A percentile compares a stretch with the other conserved stretches of the same genome.
Conservation (phyloP, 2,329 filamentous ascomycete species). For the Dothistroma septosporum region DNA sequence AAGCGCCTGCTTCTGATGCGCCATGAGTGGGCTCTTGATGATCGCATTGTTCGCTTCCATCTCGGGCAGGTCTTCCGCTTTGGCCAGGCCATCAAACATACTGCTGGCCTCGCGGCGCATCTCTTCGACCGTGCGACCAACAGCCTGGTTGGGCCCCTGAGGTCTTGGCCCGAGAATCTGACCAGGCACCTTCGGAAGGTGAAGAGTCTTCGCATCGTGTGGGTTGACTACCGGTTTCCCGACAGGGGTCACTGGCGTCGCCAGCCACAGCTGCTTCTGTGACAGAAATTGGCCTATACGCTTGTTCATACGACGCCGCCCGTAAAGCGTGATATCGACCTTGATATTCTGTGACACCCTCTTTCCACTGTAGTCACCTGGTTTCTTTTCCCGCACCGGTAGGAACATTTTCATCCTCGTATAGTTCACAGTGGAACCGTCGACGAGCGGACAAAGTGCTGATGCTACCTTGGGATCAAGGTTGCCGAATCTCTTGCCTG, state of each 20-base stretch:
- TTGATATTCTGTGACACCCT: constrained; percentile 58
- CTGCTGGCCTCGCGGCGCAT: constrained; percentile 77
- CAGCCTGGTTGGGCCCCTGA: constrained; percentile 6
- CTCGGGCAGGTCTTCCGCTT: constrained; percentile 69
- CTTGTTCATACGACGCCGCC: constrained; percentile 61
- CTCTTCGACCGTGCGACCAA: constrained; percentile 70
- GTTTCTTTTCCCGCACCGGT: constrained; percentile 58
- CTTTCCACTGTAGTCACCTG: constrained; percentile 62
- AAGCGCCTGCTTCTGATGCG: constrained; percentile 86
- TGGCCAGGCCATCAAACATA: constrained; percentile 69
- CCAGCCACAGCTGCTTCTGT: constrained; percentile 64
- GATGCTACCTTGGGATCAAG: constrained; percentile 64
- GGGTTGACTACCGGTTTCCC: constrained; percentile 74
- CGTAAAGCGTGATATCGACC: constrained; percentile 74
- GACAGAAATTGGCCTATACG: constrained; percentile 65
- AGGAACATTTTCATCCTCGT: constrained; percentile 72
- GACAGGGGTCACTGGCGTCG: constrained; percentile 60
- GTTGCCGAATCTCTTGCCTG: constrained; percentile 67
- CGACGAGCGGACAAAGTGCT: constrained; percentile 69
- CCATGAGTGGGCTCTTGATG: constrained; percentile 63
- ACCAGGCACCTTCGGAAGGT: not conserved
- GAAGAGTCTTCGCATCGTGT: constrained; percentile 44
- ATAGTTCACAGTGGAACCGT: constrained; percentile 54
- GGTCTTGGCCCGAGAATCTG: not conserved
- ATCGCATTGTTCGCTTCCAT: constrained; percentile 62